Percentiles rank a stretch among this genome's conserved stretches.
Evolutionary conservation across 140 eudicot genomes (phyloP).

Genomic region (Oenanthe javanica): DNA sequence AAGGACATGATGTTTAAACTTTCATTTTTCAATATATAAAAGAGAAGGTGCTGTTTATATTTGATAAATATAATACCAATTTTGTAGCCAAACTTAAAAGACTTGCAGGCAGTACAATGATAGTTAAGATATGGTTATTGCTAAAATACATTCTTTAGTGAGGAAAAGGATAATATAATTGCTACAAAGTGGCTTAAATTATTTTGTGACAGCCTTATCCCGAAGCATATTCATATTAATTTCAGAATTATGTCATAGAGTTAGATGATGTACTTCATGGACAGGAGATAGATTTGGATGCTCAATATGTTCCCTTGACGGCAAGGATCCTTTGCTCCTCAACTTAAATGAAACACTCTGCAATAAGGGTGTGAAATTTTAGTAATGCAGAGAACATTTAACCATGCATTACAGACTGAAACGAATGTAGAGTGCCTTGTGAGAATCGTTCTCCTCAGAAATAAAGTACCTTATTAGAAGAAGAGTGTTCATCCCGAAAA

Average conservation of each 20-base stretch:
- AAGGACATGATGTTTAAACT: neutral
- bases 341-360: conserved; percentile 30
- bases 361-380: conserved; percentile 7
- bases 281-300: conserved; percentile 42
- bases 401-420: neutral
- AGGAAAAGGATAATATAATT: too few relatives aligned
- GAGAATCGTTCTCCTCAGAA: neutral
- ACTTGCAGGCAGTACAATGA: neutral
- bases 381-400: neutral
- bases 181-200: too few relatives aligned
- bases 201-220: neutral
- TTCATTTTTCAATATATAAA: neutral
- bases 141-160: neutral
- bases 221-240: neutral
- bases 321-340: conserved; percentile 30
- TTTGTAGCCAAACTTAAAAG: neutral
- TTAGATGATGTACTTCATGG: conserved; percentile 35
- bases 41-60: neutral
- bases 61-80: neutral
- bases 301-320: conserved; percentile 26
- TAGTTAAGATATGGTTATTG: neutral
- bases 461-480: conserved; percentile 23
- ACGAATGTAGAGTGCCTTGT: neutral
- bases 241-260: neutral
- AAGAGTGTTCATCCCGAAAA: conserved; percentile 33